A percentile compares a stretch with the other conserved stretches of the same genome.
Evolutionary conservation across 495 filamentous ascomycete species (phyloP).

Genomic region (Neurospora sp.): DNA sequence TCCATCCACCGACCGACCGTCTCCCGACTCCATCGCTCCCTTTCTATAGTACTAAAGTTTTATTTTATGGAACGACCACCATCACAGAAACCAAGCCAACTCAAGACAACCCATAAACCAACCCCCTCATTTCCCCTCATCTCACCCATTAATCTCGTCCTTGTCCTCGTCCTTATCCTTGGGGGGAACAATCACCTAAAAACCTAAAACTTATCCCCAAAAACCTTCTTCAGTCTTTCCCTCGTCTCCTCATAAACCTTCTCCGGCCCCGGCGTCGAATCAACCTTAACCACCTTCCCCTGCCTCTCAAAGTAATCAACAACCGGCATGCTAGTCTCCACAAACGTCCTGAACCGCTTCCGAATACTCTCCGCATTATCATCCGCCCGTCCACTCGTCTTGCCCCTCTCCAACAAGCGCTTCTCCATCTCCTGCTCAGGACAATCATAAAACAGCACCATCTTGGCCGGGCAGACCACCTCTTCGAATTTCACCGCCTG

Average conservation of each 20-base stretch:
- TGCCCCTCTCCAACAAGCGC: conserved; percentile 74
- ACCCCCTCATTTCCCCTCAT: neutral
- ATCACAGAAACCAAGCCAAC: neutral
- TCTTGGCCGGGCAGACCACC: conserved; percentile 66
- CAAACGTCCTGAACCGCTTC: conserved; percentile 88
- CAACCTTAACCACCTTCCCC: conserved; percentile 67
- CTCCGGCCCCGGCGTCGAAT: conserved; percentile 56
- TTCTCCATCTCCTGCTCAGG: conserved; percentile 78
- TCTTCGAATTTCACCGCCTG: conserved; percentile 90
- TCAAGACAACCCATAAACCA: neutral
- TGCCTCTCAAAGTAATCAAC: conserved; percentile 72
- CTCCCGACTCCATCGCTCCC: neutral
- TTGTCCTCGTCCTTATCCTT: too few relatives aligned
- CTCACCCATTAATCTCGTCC: neutral
- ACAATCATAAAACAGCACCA: conserved; percentile 88
- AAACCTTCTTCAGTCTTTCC: conserved; percentile 17
- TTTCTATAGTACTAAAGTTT: neutral
- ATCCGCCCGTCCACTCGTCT: conserved; percentile 83
- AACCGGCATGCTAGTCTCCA: conserved; percentile 95
- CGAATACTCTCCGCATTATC: conserved; percentile 92
- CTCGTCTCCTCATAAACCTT: conserved; percentile 65
- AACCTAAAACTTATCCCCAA: conserved; percentile 23
- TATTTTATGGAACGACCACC: neutral
- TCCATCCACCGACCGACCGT: neutral
- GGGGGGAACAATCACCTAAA: neutral